Percentiles rank a stretch among this genome's conserved stretches.
phyloP scores from a whole-genome alignment of 208 protist species.

The Trypanosoma brucei region DNA sequence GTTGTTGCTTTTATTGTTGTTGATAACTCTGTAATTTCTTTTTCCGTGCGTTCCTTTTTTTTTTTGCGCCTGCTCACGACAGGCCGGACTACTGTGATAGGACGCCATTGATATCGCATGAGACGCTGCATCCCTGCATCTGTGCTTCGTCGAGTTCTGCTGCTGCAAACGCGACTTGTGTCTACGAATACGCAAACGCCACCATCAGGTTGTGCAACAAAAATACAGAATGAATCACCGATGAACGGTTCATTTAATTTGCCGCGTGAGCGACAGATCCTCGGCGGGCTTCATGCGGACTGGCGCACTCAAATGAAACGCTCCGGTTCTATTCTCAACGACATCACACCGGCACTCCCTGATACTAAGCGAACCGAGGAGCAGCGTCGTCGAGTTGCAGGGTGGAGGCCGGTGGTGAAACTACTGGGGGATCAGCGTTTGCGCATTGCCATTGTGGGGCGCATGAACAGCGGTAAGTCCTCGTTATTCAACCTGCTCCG shows the following conservation, averaged over 20 bases:
- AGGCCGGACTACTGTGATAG: too few species aligned
- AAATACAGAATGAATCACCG: too few species aligned
- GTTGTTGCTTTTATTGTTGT: too few species aligned
- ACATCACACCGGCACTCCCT: constrained; percentile 69
- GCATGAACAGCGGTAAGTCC: constrained; percentile 89
- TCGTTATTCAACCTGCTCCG: constrained; percentile 88
- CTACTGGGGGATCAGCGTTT: constrained; percentile 76
- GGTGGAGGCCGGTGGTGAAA: constrained; percentile 80
- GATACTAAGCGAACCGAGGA: constrained; percentile 56
- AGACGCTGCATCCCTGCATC: too few species aligned
- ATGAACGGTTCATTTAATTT: constrained; percentile 5
- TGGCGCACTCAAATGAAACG: constrained; percentile 61
- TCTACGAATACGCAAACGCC: too few species aligned
- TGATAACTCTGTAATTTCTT: too few species aligned
- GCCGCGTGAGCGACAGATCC: constrained; percentile 47
- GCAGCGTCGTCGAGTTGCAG: constrained; percentile 67
- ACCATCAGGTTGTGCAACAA: too few species aligned
- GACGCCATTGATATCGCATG: too few species aligned
- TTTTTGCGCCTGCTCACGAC: too few species aligned
- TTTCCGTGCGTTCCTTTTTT: too few species aligned
- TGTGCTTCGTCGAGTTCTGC: too few species aligned
- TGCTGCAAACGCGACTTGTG: too few species aligned
- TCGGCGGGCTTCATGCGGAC: constrained; percentile 36
- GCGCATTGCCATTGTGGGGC: constrained; percentile 82
- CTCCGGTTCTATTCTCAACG: constrained; percentile 55